Conservation (phyloP, 1,139 yeast species). For the Nakaseomyces glabratus region DNA sequence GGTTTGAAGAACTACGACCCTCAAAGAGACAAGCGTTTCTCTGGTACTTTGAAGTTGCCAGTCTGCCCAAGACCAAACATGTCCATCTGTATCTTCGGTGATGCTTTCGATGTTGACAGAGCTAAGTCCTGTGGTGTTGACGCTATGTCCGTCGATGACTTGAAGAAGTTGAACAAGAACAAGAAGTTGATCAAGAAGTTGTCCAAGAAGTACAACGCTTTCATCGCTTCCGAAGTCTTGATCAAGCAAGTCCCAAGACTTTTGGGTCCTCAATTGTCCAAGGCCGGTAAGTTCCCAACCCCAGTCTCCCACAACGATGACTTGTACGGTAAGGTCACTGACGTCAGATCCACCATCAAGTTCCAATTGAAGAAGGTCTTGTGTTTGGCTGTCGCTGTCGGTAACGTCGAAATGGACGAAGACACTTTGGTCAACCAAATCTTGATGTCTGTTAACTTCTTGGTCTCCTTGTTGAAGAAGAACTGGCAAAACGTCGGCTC, state of each 20-base stretch:
- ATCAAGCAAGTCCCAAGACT: slow-evolving; percentile 99
- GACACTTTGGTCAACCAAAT: slow-evolving; percentile 94
- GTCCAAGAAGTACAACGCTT: slow-evolving; percentile 99
- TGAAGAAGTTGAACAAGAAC: slow-evolving; percentile 99
- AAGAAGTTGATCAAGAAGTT: slow-evolving; percentile 99
- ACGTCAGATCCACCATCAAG: slow-evolving; percentile 99
- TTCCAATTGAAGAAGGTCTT: slow-evolving; percentile 98
- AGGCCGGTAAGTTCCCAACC: slow-evolving; percentile 99
- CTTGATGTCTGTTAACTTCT: slow-evolving; percentile 98
- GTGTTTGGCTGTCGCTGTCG: slow-evolving; percentile 92
- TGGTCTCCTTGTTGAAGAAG: slow-evolving; percentile 98
- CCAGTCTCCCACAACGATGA: slow-evolving; percentile 99
- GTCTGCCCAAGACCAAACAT: slow-evolving; percentile 99
- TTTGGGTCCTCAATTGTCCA: slow-evolving; percentile 99
- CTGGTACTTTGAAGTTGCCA: slow-evolving; percentile 98
- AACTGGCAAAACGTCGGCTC: slow-evolving; percentile 99
- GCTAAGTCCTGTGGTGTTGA: slow-evolving; percentile 99
- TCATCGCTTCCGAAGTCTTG: slow-evolving; percentile 98
- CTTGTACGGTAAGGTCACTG: slow-evolving; percentile 89
- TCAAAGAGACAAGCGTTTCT: slow-evolving; percentile 99
- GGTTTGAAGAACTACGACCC: slow-evolving; percentile 99
- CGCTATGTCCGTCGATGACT: slow-evolving; percentile 99
- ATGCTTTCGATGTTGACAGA: slow-evolving; percentile 99
- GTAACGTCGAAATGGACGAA: slow-evolving; percentile 99
- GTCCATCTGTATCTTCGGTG: slow-evolving; percentile 99